Base-by-base conservation (phyloP, 371 early-diverging fungal species). In the Rhizomucor miehei region DNA sequence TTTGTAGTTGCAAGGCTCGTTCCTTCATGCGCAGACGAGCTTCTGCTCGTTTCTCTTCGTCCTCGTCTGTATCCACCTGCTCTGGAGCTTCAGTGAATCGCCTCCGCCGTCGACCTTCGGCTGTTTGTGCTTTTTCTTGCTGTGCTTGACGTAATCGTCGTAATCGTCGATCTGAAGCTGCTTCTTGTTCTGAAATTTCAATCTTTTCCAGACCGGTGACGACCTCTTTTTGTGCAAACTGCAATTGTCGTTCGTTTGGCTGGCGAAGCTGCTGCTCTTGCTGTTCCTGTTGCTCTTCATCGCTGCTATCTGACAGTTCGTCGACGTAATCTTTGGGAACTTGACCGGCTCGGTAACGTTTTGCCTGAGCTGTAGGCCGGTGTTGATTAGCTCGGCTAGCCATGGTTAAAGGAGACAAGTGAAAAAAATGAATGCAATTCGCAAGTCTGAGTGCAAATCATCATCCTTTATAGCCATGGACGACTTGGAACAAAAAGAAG, bases 341-440 rank as follows among this genome's bases (percentile, higher is more conserved):
- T 45, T 80, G 73, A 24, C 86, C 86, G 12, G 82, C 84, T 44
- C 86, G 63, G 48, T 85, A 85, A 4, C 86, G 79, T 51, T 73
- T 79, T 13, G 76, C 80, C 39, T 78, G 82, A 21, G 63, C 67
- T 14, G 75, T 75, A 10, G 80, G 77, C 34, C 56, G 48, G n/a
- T 60, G 60, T 45, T 65, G 64, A 34, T 51, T 60, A 3, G 59
- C 56, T 21, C 64, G 56, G 14, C 44, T 51, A 29, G 64, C 54
- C 64, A 63, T 63, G 14, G 14, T 55, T 21, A 40, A 35, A 38
- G 19, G 41, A 14, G 36, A 34, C n/a, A 8, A 14, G 16, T 14
- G 12, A 37, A 14, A 51, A 19, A 51, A 38, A 51, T 17, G 48
- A 48, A 8, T 29, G 29, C 29, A 29, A n/a, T n/a, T n/a, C n/a